These are phyloP conservation scores for Hypoxylon fuscum DNA, from an alignment of 495 filamentous ascomycete species.

Conservation along the genomic window DNA sequence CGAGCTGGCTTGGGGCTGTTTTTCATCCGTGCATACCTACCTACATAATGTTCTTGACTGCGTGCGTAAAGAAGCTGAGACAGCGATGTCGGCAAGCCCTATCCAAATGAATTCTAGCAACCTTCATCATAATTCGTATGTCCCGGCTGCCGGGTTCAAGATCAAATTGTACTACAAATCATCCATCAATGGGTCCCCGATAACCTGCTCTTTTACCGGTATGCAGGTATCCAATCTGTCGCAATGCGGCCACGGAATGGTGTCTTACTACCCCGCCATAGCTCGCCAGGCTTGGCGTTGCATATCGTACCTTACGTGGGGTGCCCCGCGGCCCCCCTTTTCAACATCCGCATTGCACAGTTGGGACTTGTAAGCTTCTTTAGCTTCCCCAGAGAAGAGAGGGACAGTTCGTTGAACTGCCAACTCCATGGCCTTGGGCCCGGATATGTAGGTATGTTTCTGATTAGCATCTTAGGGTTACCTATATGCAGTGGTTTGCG, in stretches of 20 bases:
- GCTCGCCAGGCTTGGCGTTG: constrained; percentile 3
- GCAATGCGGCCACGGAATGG: constrained; percentile 26
- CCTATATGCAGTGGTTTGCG: no score
- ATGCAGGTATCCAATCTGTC: constrained; percentile 26
- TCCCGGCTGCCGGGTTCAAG: constrained; percentile 8
- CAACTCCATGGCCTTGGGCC: no score
- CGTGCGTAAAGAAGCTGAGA: background rate
- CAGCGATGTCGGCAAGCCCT: constrained; percentile 22
- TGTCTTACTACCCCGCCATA: constrained; percentile 39
- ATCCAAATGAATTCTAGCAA: constrained; percentile 11
- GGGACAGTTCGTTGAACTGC: no score
- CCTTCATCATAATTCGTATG: no score
- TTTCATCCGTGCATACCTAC: no score
- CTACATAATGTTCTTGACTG: background rate
- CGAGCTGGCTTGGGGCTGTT: no score
- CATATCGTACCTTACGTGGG: background rate
- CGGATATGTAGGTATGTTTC: no score
- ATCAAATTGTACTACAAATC: background rate
- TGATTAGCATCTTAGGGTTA: no score
- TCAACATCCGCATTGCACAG: background rate
- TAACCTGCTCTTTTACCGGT: constrained; percentile 13
- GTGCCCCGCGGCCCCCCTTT: constrained; percentile 8
- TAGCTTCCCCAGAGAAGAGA: no score
- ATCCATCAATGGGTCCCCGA: constrained; percentile 1
- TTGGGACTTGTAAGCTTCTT: no score